phyloP scores from a whole-genome alignment of 2,329 filamentous ascomycete species.

The Thielaviopsis musarum region DNA sequence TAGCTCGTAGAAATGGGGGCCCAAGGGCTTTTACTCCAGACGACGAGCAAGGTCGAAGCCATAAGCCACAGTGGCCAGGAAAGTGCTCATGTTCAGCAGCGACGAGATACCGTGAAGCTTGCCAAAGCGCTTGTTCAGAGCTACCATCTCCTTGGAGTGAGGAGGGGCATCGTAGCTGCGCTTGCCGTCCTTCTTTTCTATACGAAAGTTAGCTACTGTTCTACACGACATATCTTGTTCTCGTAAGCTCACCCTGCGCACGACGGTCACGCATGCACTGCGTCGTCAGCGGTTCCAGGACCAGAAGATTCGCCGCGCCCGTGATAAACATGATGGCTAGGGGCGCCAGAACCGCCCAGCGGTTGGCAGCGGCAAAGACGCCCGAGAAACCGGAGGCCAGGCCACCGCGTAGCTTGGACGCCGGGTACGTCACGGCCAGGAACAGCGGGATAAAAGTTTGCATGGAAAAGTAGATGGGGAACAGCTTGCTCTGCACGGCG shows the following conservation, averaged over 20 bases:
- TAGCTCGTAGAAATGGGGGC: no score
- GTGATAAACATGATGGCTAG: constrained; percentile 54
- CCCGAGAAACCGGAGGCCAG: constrained; percentile 32
- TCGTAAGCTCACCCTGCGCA: constrained; percentile 47
- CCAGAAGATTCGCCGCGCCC: constrained; percentile 50
- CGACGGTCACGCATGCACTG: constrained; percentile 59
- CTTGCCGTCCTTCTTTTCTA: constrained; percentile 78
- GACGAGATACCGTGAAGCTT: constrained; percentile 69
- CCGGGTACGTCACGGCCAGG: constrained; percentile 66
- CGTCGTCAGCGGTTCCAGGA: constrained; percentile 60
- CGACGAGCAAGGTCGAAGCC: constrained; percentile 55
- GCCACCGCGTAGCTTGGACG: constrained; percentile 26
- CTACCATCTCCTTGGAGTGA: constrained; percentile 70
- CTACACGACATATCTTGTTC: background rate
- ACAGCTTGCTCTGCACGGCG: constrained; percentile 60
- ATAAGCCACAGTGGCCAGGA: constrained; percentile 58
- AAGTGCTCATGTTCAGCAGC: constrained; percentile 55
- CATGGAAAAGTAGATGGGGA: constrained; percentile 77
- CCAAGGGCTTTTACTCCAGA: constrained; percentile 26
- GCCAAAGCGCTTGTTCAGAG: constrained; percentile 62
- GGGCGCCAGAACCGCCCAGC: constrained; percentile 48
- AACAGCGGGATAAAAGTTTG: constrained; percentile 60
- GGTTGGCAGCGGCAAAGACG: constrained; percentile 42
- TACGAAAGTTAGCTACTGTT: constrained; percentile 1
- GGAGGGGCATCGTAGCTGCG: constrained; percentile 63